phyloP scores from a whole-genome alignment of 2,329 filamentous ascomycete species.

The Fusarium denticulatum region DNA sequence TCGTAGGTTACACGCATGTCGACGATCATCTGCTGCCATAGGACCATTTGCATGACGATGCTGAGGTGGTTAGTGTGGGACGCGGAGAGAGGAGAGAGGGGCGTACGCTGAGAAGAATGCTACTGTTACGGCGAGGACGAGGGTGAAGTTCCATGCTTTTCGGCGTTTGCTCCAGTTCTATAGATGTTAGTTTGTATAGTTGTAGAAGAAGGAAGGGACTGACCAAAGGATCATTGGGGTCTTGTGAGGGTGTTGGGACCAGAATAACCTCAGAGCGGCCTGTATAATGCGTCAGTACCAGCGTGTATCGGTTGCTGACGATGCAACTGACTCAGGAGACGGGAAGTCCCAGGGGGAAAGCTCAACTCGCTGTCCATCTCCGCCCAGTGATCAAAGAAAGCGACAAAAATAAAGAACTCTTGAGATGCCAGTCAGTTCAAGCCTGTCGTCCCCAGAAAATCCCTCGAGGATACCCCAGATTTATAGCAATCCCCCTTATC shows the following conservation, averaged over 20 bases:
- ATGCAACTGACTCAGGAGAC: not conserved
- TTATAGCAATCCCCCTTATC: not conserved
- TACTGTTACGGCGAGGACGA: slow-evolving; percentile 38
- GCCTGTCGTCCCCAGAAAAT: rapidly evolving
- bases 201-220: rapidly evolving
- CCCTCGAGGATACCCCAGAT: not conserved
- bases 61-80: not conserved
- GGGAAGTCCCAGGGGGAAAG: slow-evolving; percentile 7
- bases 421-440: not conserved
- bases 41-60: slow-evolving; percentile 26
- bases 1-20: slow-evolving; percentile 40
- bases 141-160: slow-evolving; percentile 39
- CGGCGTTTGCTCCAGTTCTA: slow-evolving; percentile 43
- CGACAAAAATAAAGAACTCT: too few relatives aligned
- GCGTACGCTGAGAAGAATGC: slow-evolving; percentile 35
- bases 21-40: slow-evolving; percentile 45
- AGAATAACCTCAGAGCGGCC: not conserved
- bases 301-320: too few relatives aligned
- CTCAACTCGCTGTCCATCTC: slow-evolving; percentile 7
- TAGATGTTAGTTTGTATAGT: too few relatives aligned
- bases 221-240: slow-evolving; percentile 45
- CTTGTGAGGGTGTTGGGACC: slow-evolving; percentile 14
- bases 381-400: rapidly evolving
- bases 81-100: too few relatives aligned
- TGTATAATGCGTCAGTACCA: not conserved